Base-by-base conservation (phyloP, 106 monocot genomes). In the Acorus calamus region DNA sequence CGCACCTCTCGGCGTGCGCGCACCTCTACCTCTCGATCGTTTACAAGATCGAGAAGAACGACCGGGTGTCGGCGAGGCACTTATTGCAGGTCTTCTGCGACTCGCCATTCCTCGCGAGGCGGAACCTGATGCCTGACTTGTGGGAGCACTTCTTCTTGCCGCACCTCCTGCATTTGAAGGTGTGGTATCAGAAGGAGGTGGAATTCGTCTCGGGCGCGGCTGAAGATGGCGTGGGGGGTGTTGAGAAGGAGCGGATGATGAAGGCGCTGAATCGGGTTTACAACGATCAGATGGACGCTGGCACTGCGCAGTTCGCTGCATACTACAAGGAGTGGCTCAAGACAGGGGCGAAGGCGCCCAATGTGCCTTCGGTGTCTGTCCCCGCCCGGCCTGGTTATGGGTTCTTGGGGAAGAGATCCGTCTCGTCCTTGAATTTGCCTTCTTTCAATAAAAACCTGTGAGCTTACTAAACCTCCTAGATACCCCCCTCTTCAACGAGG, bases 261-360 rank as follows among this genome's bases (percentile, higher is more conserved):
- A 91, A 83, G 76, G 52, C 65, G 6, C 46, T 91, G 59, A 74
- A 66, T 14, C 78, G 83, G 58, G 62, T 78, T 1, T 92, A 84
- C 72, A 79, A 84, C 65, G 86, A 86, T 75, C 78, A 84, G 65
- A 78, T 92, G 75, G 84, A 92, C 64, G 49, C 42, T 2, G 91
- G 86, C 53, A 92, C 91, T 47, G 70, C 74, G 42, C 70, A 64
- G 69, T 84, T 92, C 53, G 86, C 91, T 43, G 6, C 66, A 5
- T 84, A 92, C 68, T 92, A 92, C 76, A 84, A 81, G 69, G 86
- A 91, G 11, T 91, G 86, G 86, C 59, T 91, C 62, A 80, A 78
- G 61, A 65, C 57, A 11, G 90, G 80, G 0, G 75, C 67, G 3
- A 54, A 67, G 63, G 75, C 75, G 42, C 86, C 83, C 44, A 45